These are phyloP conservation scores for Claviceps sp. DNA, from an alignment of 2,329 filamentous ascomycete species.

Conservation along the genomic window DNA sequence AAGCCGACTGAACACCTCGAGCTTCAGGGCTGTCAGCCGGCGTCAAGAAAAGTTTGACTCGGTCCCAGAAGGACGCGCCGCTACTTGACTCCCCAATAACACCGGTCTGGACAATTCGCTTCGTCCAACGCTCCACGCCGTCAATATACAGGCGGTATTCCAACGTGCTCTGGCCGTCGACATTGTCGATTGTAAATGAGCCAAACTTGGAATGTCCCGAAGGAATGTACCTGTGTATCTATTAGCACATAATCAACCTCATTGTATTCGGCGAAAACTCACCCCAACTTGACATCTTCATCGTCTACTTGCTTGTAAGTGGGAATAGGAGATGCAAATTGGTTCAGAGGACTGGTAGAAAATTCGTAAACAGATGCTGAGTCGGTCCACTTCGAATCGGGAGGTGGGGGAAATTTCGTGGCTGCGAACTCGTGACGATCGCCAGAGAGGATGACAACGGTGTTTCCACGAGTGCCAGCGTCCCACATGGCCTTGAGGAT, in stretches of 20 bases:
- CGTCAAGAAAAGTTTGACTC: constrained; percentile 15
- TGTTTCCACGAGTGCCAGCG: constrained; percentile 57
- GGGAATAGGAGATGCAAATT: constrained; percentile 80
- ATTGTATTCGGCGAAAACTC: constrained; percentile 20
- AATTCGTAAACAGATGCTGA: constrained; percentile 72
- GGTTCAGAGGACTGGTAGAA: constrained; percentile 77
- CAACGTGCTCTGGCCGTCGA: constrained; percentile 52
- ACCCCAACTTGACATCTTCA: constrained; percentile 77
- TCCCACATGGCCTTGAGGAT: constrained; percentile 91
- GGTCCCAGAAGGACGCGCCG: constrained; percentile 34
- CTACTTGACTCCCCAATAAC: constrained; percentile 15
- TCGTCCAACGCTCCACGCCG: constrained; percentile 66
- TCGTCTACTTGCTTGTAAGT: constrained; percentile 74
- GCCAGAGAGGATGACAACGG: constrained; percentile 74
- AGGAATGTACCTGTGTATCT: constrained; percentile 51
- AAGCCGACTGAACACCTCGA: not conserved
- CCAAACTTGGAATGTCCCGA: constrained; percentile 85
- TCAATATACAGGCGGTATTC: constrained; percentile 75
- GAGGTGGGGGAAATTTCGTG: constrained; percentile 59
- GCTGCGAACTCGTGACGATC: constrained; percentile 97
- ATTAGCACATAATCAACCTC: constrained; percentile 2
- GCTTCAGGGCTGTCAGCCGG: not conserved
- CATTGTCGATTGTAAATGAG: constrained; percentile 53
- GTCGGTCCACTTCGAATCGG: constrained; percentile 46
- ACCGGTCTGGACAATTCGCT: constrained; percentile 33